Evolutionary conservation across 495 filamentous ascomycete species (phyloP).

Genomic region (Pyrenopolyporus hunteri): DNA sequence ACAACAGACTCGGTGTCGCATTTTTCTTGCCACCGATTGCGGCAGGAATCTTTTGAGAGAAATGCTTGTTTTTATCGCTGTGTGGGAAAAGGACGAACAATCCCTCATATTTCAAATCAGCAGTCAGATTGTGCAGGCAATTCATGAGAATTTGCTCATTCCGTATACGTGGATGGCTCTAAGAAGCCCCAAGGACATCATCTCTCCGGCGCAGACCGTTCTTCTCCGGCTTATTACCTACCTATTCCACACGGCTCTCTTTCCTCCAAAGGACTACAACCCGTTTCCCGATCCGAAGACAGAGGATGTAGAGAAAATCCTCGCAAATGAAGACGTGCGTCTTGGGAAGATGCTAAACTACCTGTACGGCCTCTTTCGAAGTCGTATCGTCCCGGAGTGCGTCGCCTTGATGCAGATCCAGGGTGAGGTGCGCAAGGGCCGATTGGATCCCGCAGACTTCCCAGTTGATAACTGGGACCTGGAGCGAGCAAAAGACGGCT

Average conservation of each 20-base stretch:
- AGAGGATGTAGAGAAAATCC: slow-evolving; percentile 37
- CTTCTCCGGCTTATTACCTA: slow-evolving; percentile 87
- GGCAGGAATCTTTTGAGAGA: slow-evolving; percentile 87
- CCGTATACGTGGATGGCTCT: slow-evolving; percentile 91
- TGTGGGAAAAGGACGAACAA: slow-evolving; percentile 91
- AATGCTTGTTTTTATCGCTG: slow-evolving; percentile 92
- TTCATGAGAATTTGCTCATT: slow-evolving; percentile 84
- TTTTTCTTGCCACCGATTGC: slow-evolving; percentile 82
- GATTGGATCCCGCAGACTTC: slow-evolving; percentile 70
- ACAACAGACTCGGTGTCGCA: slow-evolving; percentile 84
- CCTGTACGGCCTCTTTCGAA: slow-evolving; percentile 89
- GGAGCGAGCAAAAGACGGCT: slow-evolving; percentile 82
- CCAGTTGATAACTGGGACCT: slow-evolving; percentile 96
- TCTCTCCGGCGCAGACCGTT: slow-evolving; percentile 91
- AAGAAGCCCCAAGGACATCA: slow-evolving; percentile 90
- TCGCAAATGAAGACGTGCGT: slow-evolving; percentile 49
- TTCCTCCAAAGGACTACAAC: slow-evolving; percentile 62
- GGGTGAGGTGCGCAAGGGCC: slow-evolving; percentile 72
- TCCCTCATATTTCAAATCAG: slow-evolving; percentile 95
- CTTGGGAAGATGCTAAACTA: slow-evolving; percentile 75
- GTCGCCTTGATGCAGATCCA: slow-evolving; percentile 92
- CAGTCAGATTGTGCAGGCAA: slow-evolving; percentile 91
- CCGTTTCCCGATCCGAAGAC: slow-evolving; percentile 56
- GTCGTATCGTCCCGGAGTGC: slow-evolving; percentile 88
- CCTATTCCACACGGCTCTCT: slow-evolving; percentile 68